phyloP scores from a whole-genome alignment of 352 stramenopile species.

The Globisporangium megalacanthum region DNA sequence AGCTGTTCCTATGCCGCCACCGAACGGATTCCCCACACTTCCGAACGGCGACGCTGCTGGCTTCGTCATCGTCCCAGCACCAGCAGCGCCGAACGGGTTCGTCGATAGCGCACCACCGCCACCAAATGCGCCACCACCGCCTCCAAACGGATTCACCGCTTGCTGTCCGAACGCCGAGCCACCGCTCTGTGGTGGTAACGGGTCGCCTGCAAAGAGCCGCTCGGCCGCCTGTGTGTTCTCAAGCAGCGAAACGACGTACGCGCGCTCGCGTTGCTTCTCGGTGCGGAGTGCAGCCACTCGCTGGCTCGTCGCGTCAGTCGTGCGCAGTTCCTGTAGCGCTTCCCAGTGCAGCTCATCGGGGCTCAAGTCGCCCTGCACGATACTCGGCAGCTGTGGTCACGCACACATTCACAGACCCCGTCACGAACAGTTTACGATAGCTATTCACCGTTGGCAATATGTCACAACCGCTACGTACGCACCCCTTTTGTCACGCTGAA shows the following conservation, averaged over 20 bases:
- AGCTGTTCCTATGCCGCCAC: not conserved
- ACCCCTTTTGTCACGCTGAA: constrained; percentile 62
- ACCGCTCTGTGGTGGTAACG: constrained; percentile 14
- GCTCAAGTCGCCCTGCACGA: constrained; percentile 56
- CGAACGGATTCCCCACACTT: not conserved
- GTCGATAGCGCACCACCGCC: not conserved
- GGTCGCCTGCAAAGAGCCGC: constrained; percentile 51
- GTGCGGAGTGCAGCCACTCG: constrained; percentile 28
- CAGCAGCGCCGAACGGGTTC: not conserved
- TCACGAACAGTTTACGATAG: no score
- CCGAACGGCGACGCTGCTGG: constrained; percentile 3
- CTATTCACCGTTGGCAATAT: no score
- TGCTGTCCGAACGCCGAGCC: constrained; percentile 11
- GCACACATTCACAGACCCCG: constrained; percentile 1
- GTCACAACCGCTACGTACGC: constrained; percentile 11
- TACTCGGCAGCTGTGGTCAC: constrained; percentile 34
- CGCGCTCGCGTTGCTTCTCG: constrained; percentile 48
- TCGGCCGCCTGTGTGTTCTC: constrained; percentile 36
- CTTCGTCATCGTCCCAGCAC: not conserved
- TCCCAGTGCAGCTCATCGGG: constrained; percentile 58
- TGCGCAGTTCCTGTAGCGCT: constrained; percentile 54
- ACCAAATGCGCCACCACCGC: constrained; percentile 10
- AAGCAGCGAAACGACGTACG: constrained; percentile 39
- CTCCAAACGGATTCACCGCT: constrained; percentile 15
- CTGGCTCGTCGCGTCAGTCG: constrained; percentile 32